Base-by-base conservation (phyloP, 441 rosid genomes). In the Aquilaria agallochum region DNA sequence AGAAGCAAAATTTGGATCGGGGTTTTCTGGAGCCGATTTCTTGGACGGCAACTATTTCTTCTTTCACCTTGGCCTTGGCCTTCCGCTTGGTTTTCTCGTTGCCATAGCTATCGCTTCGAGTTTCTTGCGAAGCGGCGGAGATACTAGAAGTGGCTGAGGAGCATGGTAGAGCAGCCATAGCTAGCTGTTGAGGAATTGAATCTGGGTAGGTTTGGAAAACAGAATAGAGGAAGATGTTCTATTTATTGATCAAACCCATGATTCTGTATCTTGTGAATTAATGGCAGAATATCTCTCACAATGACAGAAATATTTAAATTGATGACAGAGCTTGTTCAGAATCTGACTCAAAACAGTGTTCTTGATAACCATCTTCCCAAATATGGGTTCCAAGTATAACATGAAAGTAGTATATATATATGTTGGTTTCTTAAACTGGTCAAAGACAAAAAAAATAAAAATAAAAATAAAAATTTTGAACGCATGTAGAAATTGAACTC, bases 71-170 rank as follows among this genome's bases (percentile, higher is more conserved):
- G 5, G 42, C 4, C 45, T 15, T 57, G 5, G 46, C 13, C 36
- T 31, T 59, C 13, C 11, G 15, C 14, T 15, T 40, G 20, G 5
- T 20, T 20, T 20, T 49, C 2, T 13, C 11, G 2, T 4, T 13
- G 11, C 34, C 34, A 2, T 36, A 8, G 42, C n/a, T 44, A 15
- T 58, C 50, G 40, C 9, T 55, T 5, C 31, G 60, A 53, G 48
- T 63, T 40, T 67, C 68, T 31, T 49, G 60, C 11, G 69, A 68
- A 13, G 72, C 45, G 27, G 72, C 69, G 27, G 76, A 72, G 65
- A 55, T 72, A 31, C 66, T 64, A 8, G 72, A 64, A 62, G 55
- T 45, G 36, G 63, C 72, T 12, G 76, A 67, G 31, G 58, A 68
- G 49, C 60, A 62, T 13, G 63, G 56, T 31, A 44, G 50, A 40